A percentile compares a stretch with the other conserved stretches of the same genome.
Conservation (phyloP, 768 basidiomycete genomes). For the Goffeauzyma gilvescens region DNA sequence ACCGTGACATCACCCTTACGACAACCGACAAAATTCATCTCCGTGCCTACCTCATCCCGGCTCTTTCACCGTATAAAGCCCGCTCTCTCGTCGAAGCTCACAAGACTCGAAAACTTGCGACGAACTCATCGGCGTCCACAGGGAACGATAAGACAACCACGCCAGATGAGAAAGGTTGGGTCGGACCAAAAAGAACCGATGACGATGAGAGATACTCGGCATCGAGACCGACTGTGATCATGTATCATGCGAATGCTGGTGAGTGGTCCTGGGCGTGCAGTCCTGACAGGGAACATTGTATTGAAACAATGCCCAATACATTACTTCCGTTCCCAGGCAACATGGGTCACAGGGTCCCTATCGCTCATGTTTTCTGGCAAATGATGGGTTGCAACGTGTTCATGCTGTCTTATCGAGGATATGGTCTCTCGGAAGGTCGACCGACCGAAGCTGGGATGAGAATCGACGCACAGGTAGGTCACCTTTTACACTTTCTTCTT, state of each 20-base stretch:
- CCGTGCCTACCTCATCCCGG: constrained; percentile 53
- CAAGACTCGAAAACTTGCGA: background rate
- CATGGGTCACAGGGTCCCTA: constrained; percentile 68
- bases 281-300: background rate
- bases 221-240: constrained; percentile 59
- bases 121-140: no score
- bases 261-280: constrained; percentile 4
- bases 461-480: constrained; percentile 62
- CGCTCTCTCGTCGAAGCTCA: background rate
- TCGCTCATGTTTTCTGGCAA: constrained; percentile 61
- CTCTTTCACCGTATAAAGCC: constrained; percentile 32
- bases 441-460: constrained; percentile 69
- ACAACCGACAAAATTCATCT: constrained; percentile 57
- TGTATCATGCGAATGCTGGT: constrained; percentile 64
- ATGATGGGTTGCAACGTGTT: constrained; percentile 81
- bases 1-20: constrained; percentile 51
- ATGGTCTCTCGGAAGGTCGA: constrained; percentile 68
- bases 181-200: constrained; percentile 32
- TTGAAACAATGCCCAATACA: background rate
- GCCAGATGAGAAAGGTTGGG: background rate
- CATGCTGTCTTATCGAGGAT: constrained; percentile 90
- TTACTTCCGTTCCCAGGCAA: constrained; percentile 18
- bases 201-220: constrained; percentile 6
- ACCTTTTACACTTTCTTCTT: background rate
- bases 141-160: no score